These are phyloP conservation scores for Rubia yunnanensis DNA, from an alignment of 257 asterid genomes.

Conservation along the genomic window DNA sequence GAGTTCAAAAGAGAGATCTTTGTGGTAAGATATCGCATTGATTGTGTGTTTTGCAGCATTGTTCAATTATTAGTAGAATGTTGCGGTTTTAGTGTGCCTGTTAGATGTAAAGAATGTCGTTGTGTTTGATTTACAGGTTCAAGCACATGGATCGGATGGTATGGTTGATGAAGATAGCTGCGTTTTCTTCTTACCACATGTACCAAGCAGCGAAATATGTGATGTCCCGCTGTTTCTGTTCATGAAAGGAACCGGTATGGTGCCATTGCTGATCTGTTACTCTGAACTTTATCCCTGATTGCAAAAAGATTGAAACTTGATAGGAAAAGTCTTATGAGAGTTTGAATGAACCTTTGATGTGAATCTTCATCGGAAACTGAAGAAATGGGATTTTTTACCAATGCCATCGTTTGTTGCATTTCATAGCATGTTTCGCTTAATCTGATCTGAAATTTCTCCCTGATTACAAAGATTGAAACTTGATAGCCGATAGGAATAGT, in stretches of 20 bases:
- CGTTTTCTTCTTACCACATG: slow-evolving; percentile 87
- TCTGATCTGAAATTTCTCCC: too few species aligned
- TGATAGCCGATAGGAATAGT: too few species aligned
- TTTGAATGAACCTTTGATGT: background rate
- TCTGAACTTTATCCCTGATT: background rate
- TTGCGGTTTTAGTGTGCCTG: too few species aligned
- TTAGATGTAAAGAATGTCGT: background rate
- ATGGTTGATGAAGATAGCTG: slow-evolving; percentile 96
- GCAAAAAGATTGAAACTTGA: background rate
- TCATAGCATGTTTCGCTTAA: too few species aligned
- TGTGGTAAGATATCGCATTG: slow-evolving; percentile 47
- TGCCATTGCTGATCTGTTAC: background rate
- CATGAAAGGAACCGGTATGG: slow-evolving; percentile 96
- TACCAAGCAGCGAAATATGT: slow-evolving; percentile 77
- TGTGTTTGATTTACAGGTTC: slow-evolving; percentile 43
- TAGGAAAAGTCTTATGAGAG: background rate
- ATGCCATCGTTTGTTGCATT: too few species aligned
- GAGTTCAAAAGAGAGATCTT: slow-evolving; percentile 88
- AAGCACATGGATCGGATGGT: slow-evolving; percentile 98
- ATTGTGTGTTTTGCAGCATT: background rate
- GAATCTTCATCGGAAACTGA: background rate
- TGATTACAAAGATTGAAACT: background rate
- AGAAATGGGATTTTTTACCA: background rate
- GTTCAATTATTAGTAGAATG: too few species aligned
- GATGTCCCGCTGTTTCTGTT: slow-evolving; percentile 81